These are phyloP conservation scores for Pestalotiopsis sp. DNA, from an alignment of 2,329 filamentous ascomycete species.

Conservation along the genomic window DNA sequence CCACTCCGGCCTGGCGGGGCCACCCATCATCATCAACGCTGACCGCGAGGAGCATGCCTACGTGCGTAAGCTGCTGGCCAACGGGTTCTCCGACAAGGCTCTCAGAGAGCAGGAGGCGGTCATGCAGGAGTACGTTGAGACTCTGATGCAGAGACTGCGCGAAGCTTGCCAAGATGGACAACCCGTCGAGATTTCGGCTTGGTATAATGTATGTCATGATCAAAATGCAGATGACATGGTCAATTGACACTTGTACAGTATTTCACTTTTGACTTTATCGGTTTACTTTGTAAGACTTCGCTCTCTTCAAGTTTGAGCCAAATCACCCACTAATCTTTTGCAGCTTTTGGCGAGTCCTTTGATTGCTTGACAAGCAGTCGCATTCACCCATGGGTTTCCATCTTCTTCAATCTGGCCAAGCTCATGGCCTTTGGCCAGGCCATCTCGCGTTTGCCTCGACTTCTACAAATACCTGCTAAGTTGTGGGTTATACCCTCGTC, in stretches of 20 bases:
- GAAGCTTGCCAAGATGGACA: slow-evolving; percentile 12
- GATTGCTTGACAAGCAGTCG: slow-evolving; percentile 11
- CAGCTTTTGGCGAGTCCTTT: slow-evolving; percentile 17
- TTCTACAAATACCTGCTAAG: not conserved
- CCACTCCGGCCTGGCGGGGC: slow-evolving; percentile 13
- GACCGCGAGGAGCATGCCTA: slow-evolving; percentile 16
- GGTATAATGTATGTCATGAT: slow-evolving; percentile 15
- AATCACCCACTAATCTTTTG: not conserved
- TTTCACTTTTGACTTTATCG: slow-evolving; percentile 17
- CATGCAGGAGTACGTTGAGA: slow-evolving; percentile 12
- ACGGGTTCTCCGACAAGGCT: slow-evolving; percentile 18
- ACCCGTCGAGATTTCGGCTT: slow-evolving; percentile 10
- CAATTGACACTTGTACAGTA: slow-evolving; percentile 9
- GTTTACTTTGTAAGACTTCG: slow-evolving; percentile 12
- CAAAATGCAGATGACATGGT: not conserved
- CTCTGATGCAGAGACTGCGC: slow-evolving; percentile 13
- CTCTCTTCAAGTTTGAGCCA: not conserved
- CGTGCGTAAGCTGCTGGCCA: slow-evolving; percentile 16
- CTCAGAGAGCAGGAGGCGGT: slow-evolving; percentile 18
- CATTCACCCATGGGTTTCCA: slow-evolving; percentile 13
- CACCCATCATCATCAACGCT: slow-evolving; percentile 15
- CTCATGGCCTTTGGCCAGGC: not conserved
- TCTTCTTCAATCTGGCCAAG: slow-evolving; percentile 8
- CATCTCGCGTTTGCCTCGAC: not conserved
- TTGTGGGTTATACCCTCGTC: not conserved